These are phyloP conservation scores for Ophiostoma triangulosporum DNA, from an alignment of 2,329 filamentous ascomycete genomes.

Conservation along the genomic window DNA sequence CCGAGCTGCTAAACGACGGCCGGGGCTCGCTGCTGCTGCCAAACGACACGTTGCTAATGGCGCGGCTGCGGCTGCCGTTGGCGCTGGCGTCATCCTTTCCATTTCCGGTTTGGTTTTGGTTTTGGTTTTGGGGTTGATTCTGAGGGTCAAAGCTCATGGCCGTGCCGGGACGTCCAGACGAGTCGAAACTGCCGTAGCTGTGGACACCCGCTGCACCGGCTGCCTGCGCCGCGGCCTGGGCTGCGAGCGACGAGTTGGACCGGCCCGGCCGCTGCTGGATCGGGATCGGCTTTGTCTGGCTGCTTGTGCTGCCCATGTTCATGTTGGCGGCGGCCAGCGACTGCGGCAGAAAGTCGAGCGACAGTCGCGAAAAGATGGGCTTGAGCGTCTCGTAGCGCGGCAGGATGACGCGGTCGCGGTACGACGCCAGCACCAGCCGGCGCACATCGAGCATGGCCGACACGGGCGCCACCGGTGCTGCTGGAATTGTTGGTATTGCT, in stretches of 20 bases:
- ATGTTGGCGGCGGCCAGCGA: constrained; percentile 27
- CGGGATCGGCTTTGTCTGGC: constrained; percentile 32
- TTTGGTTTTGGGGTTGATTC: constrained; percentile 21
- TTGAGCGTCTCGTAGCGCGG: constrained; percentile 82
- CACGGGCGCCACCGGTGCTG: constrained; percentile 28
- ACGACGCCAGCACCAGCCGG: constrained; percentile 75
- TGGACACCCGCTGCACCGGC: neutral
- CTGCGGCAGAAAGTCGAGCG: constrained; percentile 59
- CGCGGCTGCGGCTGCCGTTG: constrained; percentile 54
- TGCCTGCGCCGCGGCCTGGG: neutral
- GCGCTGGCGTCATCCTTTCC: constrained; percentile 33
- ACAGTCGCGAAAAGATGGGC: constrained; percentile 77
- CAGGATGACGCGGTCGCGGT: constrained; percentile 78
- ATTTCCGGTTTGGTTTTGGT: constrained; percentile 28
- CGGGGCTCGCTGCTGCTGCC: constrained; percentile 33
- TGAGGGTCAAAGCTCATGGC: constrained; percentile 31
- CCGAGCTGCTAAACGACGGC: constrained; percentile 26
- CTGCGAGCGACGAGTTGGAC: constrained; percentile 12
- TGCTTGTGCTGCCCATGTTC: neutral
- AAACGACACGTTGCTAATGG: constrained; percentile 72
- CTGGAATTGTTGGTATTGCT: neutral
- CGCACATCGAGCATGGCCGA: constrained; percentile 62
- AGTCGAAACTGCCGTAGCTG: constrained; percentile 15
- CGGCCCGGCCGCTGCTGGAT: constrained; percentile 25
- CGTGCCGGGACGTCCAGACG: constrained; percentile 48